A percentile compares a stretch with the other conserved stretches of the same genome.
Evolutionary conservation across 257 asterid species (phyloP).

Genomic region (Solanum clarkiae): DNA sequence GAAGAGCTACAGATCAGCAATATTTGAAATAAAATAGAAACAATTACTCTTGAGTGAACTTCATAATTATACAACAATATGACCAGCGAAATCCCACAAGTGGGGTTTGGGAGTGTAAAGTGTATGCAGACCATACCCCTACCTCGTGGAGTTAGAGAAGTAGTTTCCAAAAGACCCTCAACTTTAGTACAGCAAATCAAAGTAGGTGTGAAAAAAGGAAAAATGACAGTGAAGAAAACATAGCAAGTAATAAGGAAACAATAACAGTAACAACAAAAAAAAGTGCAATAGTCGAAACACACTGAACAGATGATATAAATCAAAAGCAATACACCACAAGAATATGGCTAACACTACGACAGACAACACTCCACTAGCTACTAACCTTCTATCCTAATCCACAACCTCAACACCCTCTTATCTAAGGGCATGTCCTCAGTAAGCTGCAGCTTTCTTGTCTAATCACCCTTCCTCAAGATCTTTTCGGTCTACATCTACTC

Average conservation of each 20-base stretch:
- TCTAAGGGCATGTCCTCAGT: background rate
- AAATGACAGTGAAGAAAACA: background rate
- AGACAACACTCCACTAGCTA: background rate
- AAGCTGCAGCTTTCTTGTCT: background rate
- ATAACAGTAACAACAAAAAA: background rate
- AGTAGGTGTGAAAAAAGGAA: background rate
- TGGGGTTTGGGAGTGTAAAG: background rate
- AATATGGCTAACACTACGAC: background rate
- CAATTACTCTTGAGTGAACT: background rate
- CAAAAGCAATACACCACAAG: background rate
- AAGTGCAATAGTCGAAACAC: background rate
- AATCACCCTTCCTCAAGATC: background rate
- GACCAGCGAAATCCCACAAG: background rate
- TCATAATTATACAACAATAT: background rate
- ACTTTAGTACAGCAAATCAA: background rate
- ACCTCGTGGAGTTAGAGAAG: background rate
- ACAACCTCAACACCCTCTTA: background rate
- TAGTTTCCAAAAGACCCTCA: background rate
- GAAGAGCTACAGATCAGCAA: background rate
- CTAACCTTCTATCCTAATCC: background rate
- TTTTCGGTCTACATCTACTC: background rate
- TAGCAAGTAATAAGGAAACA: background rate
- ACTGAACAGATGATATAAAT: background rate
- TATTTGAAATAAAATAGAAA: background rate
- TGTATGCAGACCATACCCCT: background rate